A percentile compares a stretch with the other conserved stretches of the same genome.
phyloP scores from a whole-genome alignment of 768 basidiomycete genomes.

The Rossbeevera mucosa region DNA sequence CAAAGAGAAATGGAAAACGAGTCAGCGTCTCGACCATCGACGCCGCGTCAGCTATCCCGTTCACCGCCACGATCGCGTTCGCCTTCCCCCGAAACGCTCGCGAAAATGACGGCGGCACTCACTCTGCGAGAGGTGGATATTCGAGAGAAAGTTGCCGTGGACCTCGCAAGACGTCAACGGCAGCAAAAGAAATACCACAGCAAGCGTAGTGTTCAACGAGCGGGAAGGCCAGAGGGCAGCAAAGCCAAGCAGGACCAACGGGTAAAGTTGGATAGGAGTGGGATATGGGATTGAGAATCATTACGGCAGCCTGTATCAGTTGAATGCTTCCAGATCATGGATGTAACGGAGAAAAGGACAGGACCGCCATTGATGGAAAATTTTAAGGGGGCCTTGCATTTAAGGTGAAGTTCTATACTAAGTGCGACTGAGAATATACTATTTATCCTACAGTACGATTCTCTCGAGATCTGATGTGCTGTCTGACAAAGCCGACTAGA shows the following conservation, averaged over 20 bases:
- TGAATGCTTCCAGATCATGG: slow-evolving; percentile 1
- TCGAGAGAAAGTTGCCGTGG: slow-evolving; percentile 55
- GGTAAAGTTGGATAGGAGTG: slow-evolving; percentile 55
- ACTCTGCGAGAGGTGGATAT: slow-evolving; percentile 39
- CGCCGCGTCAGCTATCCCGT: slow-evolving; percentile 40
- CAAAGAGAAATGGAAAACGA: slow-evolving; percentile 10
- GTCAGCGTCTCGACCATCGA: slow-evolving; percentile 25
- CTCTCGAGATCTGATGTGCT: neutral
- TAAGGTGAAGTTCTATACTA: slow-evolving; percentile 6
- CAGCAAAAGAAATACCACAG: slow-evolving; percentile 77
- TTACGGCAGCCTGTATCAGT: slow-evolving; percentile 18
- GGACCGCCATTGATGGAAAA: neutral
- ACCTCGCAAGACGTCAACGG: slow-evolving; percentile 58
- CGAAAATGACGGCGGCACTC: slow-evolving; percentile 41
- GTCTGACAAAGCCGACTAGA: neutral
- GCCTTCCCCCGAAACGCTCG: slow-evolving; percentile 39
- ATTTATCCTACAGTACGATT: slow-evolving; percentile 18
- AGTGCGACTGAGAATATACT: slow-evolving; percentile 4
- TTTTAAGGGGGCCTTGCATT: neutral
- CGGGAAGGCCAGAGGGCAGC: slow-evolving; percentile 71
- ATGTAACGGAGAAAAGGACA: slow-evolving; percentile 4
- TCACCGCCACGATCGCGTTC: slow-evolving; percentile 52
- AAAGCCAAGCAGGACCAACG: slow-evolving; percentile 78
- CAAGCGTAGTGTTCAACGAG: slow-evolving; percentile 57
- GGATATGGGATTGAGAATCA: slow-evolving; percentile 52